Evolutionary conservation across 2,329 filamentous ascomycete species (phyloP), one percentile per base, ranked within the genome.

Genomic region (Scedosporium minutisporum): DNA sequence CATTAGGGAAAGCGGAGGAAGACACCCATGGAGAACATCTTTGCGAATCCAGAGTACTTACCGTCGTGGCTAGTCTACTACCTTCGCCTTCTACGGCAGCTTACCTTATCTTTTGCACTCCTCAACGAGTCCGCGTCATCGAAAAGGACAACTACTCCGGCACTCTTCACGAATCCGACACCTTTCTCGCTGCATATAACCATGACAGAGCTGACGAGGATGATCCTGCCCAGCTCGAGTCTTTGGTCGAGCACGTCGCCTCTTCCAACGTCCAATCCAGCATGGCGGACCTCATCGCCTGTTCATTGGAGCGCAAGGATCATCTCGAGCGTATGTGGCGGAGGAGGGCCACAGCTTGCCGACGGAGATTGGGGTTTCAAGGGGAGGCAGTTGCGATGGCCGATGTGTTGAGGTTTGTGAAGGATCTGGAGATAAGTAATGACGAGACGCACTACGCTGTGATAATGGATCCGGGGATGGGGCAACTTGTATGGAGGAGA

Each of bases 391-490:
- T 72, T 1, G 64, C 62, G 3, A 14, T 63, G 0, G 44, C 65
- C 0, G 70, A 71, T 57, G 69, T 73, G 3, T n/a, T 70, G 0
- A 25, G 53, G 0, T 66, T 73, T 38, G 41, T 73, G 3, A 57
- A 66, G n/a, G 62, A 69, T 23, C 62, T 65, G 6, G 61, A 68
- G 6, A 71, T 73, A 16, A 68, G 64, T 21, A 71, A 72, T 51
- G 67, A 67, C 0, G 67, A 69, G 62, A 73, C 72, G 5, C 72
- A 74, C 62, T 74, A 72, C 9, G 71, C 70, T 0, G 68, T 70
- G 4, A 75, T 80, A 10, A 80, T 78, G 67, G 80, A 82, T 55
- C 78, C 80, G 0, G 73, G 75, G 63, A 76, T 73, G 0, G 78
- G 79, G 10, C 73, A 75, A 44, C 71, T 78, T 0, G 70, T 80